Evolutionary conservation across 192 early-diverging fungal species (phyloP).

Genomic region (Backusella liffmaniae): DNA sequence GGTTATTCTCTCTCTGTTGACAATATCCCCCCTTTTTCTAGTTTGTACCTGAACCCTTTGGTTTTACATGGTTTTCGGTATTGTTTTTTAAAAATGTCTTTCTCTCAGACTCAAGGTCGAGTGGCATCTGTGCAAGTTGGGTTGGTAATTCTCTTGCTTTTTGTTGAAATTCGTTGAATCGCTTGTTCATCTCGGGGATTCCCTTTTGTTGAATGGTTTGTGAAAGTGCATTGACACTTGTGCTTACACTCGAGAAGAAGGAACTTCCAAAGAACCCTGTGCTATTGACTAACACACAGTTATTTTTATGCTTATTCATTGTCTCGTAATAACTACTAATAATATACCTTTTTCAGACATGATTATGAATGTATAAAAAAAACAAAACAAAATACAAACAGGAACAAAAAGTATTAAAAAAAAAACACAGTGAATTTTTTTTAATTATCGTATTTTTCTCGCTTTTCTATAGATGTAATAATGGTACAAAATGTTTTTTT

Average conservation of each 20-base stretch:
- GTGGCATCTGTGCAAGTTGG: conserved; percentile 29
- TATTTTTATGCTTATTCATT: background rate
- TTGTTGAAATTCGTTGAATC: conserved; percentile 27
- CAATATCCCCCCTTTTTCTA: background rate
- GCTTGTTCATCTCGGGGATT: conserved; percentile 20
- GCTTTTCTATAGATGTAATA: background rate
- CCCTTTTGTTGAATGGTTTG: conserved; percentile 13
- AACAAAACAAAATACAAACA: background rate
- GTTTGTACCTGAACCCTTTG: conserved; percentile 22
- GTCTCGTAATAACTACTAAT: background rate
- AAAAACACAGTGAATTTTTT: background rate
- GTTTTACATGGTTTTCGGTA: conserved; percentile 13
- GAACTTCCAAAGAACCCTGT: conserved; percentile 5
- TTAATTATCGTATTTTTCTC: background rate
- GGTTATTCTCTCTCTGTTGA: background rate
- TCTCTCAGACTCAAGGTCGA: conserved; percentile 44
- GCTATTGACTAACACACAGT: background rate
- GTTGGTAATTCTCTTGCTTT: conserved; percentile 22
- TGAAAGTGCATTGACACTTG: conserved; percentile 12
- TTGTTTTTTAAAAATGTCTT: conserved; percentile 50
- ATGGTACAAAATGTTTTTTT: background rate
- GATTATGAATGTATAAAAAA: background rate
- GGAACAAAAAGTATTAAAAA: background rate
- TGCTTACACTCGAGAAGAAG: conserved; percentile 9
- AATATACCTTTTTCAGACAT: background rate